Percentiles rank a stretch among this genome's conserved stretches.
These are phyloP conservation scores for Rhizopus sp. DNA, from an alignment of 371 early-diverging fungal species.

Conservation along the genomic window DNA sequence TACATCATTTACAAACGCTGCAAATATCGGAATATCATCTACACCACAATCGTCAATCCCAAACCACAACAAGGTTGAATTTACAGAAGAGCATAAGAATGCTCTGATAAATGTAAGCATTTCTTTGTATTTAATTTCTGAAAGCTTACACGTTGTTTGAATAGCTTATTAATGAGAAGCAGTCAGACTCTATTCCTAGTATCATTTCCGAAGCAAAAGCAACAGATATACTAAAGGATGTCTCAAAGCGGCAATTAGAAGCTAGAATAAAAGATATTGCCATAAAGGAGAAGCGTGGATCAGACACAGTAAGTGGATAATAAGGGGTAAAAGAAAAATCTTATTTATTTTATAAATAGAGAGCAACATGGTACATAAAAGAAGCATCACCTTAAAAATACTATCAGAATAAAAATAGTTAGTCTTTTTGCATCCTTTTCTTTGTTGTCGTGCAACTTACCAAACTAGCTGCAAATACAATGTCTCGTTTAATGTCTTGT, in stretches of 20 bases:
- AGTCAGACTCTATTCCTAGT: conserved; percentile 33
- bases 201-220: conserved; percentile 26
- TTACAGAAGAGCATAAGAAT: conserved; percentile 36
- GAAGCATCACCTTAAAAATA: conserved; percentile 5
- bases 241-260: conserved; percentile 47
- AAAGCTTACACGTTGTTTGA: neutral
- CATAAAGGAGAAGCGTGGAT: conserved; percentile 51
- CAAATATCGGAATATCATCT: neutral
- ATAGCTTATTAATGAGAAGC: conserved; percentile 42
- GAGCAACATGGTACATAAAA: conserved; percentile 23
- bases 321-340: neutral
- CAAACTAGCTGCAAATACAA: conserved; percentile 97
- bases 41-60: neutral
- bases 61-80: conserved; percentile 6
- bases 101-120: conserved; percentile 35
- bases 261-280: conserved; percentile 50
- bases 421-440: too few relatives aligned
- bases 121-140: neutral
- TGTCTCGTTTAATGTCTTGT: conserved; percentile 94
- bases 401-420: neutral
- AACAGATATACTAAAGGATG: conserved; percentile 25
- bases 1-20: conserved; percentile 1
- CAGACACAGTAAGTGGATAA: conserved; percentile 42
- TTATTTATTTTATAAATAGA: conserved; percentile 6
- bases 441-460: conserved; percentile 34